Percentiles rank a stretch among this genome's conserved stretches.
Evolutionary conservation across 148 eudicot species (phyloP).

Genomic region (Cornus controversa): DNA sequence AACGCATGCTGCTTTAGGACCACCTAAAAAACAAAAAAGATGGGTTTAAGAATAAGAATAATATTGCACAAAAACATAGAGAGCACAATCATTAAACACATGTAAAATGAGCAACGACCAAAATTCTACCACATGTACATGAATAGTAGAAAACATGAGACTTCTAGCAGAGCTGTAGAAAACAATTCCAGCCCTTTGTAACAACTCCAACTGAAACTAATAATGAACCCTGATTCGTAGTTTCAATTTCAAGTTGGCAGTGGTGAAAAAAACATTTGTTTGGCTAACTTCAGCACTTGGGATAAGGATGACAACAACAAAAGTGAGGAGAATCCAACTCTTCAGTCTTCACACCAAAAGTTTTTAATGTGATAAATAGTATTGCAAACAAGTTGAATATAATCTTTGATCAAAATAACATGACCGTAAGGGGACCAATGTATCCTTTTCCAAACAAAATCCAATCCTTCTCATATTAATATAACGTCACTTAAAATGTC

Average conservation of each 20-base stretch:
- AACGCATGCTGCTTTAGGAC: slow-evolving; percentile 85
- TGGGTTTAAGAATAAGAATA: neutral
- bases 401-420: too few species aligned
- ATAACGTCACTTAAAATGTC: neutral
- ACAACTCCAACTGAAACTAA: neutral
- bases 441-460: neutral
- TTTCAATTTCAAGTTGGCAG: neutral
- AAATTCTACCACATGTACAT: neutral
- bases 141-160: neutral
- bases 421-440: too few species aligned
- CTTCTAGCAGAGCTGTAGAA: neutral
- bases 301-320: neutral
- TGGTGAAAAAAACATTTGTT: neutral
- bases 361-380: too few species aligned
- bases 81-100: neutral
- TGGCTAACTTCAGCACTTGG: neutral
- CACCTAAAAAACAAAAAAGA: slow-evolving; percentile 47
- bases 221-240: neutral
- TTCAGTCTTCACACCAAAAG: too few species aligned
- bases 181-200: neutral
- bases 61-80: neutral
- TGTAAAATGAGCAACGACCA: neutral
- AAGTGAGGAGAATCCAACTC: neutral
- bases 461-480: too few species aligned
- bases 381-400: too few species aligned